Evolutionary conservation across 2,329 filamentous ascomycete species (phyloP), one percentile per base, ranked within the genome.

Genomic region (Keithomyces neogunnii): DNA sequence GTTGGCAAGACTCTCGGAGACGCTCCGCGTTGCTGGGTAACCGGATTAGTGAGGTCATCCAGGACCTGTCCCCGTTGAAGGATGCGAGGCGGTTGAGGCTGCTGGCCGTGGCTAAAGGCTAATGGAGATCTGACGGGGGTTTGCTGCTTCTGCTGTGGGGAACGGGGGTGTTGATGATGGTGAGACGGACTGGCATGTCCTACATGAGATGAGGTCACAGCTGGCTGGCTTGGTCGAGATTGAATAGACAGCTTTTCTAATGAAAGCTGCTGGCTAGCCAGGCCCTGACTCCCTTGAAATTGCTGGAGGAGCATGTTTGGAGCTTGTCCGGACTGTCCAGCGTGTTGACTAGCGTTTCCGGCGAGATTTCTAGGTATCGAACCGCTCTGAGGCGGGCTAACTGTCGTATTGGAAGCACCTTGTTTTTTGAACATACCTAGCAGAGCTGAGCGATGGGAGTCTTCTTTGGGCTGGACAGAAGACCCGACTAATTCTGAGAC

Each of bases 401-500:
- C 42, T 45, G 45, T 50, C 9, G 38, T 28, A 39, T 31, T 28
- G 13, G 51, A 3, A 4, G 53, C 53, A 55, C 63, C 56, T 55
- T 19, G 19, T 19, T 73, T 73, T 54, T 77, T 80, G 63, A 82
- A 80, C 68, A 81, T 78, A 28, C 69, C 73, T 11, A 81, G 65
- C 26, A 81, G 64, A 6, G 73, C 68, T 19, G 70, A 73, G 28
- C 75, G 73, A 55, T 81, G 77, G 45, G 63, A 57, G 31, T 62
- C 60, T 5, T 52, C 54, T 4, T 55, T 53, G 1, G 56, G 53
- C 29, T 55, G 55, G 28, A 64, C 57, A 44, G 56, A 59, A 5
- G 62, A 60, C 19, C 61, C 64, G 38, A 56, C 56, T n/a, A 63
- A 49, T 50, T 63, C 62, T 42, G 60, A 63, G 0, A 65, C 58